Evolutionary conservation across 164 flowering plant genomes (phyloP).

Genomic region (Cinnamomum micranthum): DNA sequence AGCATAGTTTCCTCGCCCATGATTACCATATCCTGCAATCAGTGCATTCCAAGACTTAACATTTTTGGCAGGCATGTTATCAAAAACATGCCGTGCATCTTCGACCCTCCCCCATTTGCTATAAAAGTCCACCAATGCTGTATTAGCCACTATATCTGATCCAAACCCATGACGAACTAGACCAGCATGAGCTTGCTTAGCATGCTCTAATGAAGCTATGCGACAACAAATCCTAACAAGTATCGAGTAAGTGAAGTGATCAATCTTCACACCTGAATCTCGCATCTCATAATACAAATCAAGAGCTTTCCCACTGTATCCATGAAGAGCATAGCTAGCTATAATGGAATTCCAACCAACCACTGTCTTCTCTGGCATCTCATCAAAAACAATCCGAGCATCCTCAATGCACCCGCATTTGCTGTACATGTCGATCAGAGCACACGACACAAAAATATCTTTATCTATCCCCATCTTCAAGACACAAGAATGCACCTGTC

Average conservation of each 20-base stretch:
- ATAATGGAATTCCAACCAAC: conserved; percentile 65
- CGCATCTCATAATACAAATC: conserved; percentile 52
- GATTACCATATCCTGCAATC: conserved; percentile 33
- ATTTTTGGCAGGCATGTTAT: conserved; percentile 43
- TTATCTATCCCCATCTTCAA: conserved; percentile 39
- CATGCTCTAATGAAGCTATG: conserved; percentile 53
- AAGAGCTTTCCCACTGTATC: conserved; percentile 57
- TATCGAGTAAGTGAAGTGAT: conserved; percentile 56
- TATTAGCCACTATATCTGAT: conserved; percentile 50
- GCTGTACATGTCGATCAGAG: conserved; percentile 62
- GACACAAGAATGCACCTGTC: conserved; percentile 51
- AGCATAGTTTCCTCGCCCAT: conserved; percentile 28
- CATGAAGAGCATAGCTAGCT: conserved; percentile 70
- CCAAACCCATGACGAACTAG: conserved; percentile 57
- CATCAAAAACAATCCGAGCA: conserved; percentile 50
- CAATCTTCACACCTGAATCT: conserved; percentile 55
- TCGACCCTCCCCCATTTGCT: conserved; percentile 70
- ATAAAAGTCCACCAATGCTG: conserved; percentile 61
- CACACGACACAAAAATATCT: conserved; percentile 47
- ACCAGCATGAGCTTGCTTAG: conserved; percentile 67
- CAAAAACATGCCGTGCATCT: conserved; percentile 56
- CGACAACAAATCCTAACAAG: conserved; percentile 49
- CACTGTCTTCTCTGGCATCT: conserved; percentile 57
- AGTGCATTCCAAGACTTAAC: conserved; percentile 35
- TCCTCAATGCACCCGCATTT: conserved; percentile 59